Evolutionary conservation across 495 filamentous ascomycete genomes (phyloP).

Genomic region (Penicillium macrosclerotiorum): DNA sequence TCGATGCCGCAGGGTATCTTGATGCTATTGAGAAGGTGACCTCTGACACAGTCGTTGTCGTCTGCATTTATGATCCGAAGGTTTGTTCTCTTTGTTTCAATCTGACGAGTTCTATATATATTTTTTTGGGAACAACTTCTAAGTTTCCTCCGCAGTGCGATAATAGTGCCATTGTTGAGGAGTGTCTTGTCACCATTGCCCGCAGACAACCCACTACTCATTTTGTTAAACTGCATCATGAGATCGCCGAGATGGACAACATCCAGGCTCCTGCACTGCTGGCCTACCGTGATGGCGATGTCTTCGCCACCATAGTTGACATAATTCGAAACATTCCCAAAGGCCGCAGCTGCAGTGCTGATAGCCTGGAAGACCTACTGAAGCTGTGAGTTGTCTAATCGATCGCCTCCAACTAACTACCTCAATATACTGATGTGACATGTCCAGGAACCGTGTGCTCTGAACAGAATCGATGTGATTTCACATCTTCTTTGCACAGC

Average conservation of each 20-base stretch:
- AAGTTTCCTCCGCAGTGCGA: slow-evolving; percentile 58
- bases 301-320: slow-evolving; percentile 86
- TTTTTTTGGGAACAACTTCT: slow-evolving; percentile 6
- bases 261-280: slow-evolving; percentile 85
- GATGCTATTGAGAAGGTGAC: slow-evolving; percentile 91
- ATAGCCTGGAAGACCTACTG: slow-evolving; percentile 60
- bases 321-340: slow-evolving; percentile 81
- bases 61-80: slow-evolving; percentile 88
- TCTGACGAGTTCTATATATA: too few species aligned
- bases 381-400: slow-evolving; percentile 46
- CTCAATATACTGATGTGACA: slow-evolving; percentile 2
- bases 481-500: slow-evolving; percentile 5
- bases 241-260: slow-evolving; percentile 92
- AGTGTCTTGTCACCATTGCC: slow-evolving; percentile 70
- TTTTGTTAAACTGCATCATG: slow-evolving; percentile 88
- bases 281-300: slow-evolving; percentile 83
- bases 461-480: slow-evolving; percentile 14
- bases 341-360: slow-evolving; percentile 56
- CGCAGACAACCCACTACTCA: slow-evolving; percentile 64
- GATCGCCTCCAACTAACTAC: neutral
- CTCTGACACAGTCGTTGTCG: slow-evolving; percentile 82
- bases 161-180: slow-evolving; percentile 73
- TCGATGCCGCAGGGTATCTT: slow-evolving; percentile 88
- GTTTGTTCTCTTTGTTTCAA: slow-evolving; percentile 46
- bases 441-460: slow-evolving; percentile 33